Base-by-base conservation (phyloP, 192 early-diverging fungal genomes). In the Coemansia sp. region DNA sequence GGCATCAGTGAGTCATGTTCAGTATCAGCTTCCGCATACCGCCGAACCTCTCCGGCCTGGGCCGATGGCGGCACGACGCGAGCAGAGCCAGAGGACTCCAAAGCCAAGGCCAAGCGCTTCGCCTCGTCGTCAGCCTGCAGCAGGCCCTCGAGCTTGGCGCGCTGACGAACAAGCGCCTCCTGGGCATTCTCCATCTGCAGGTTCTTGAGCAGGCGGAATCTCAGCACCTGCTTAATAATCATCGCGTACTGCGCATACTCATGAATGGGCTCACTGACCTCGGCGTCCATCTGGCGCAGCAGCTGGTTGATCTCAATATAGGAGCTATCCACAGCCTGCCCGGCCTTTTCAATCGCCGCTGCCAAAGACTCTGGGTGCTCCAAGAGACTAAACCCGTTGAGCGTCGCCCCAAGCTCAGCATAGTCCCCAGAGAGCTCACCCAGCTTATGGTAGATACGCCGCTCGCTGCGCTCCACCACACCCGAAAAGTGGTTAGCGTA, bases 361-460 rank as follows among this genome's bases (percentile, higher is more conserved):
- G 92, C 88, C n/a, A 99, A 83, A 23, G 42, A 32, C 47, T 82
- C 79, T 3, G 80, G 82, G 1, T 81, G 85, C 38, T 98, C 96
- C 67, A 90, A 89, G 39, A 99, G 84, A 53, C 96, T 98, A 80
- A 98, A 98, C 23, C 91, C 95, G 69, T 99, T 99, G 77, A 96
- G 95, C 2, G 89, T 85, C 4, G 93, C 95, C 1, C 96, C 96
- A 17, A 99, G 85, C 67, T 97, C 95, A 21, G 93, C 84, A 70
- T 94, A 93, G 64, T 92, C 90, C 37, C 78, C 75, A 0, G 93
- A 88, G 32, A 92, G 84, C 71, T 97, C 95, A 59, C 85, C 86
- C 38, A 91, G 84, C 64, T 87, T 85, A 66, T 90, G 88, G 23
- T 88, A 86, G 53, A 96, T 88, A 57, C 88, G 86, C 49, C 89